These are phyloP conservation scores for Quercus gilva DNA, from an alignment of 306 rosid species.

Conservation along the genomic window DNA sequence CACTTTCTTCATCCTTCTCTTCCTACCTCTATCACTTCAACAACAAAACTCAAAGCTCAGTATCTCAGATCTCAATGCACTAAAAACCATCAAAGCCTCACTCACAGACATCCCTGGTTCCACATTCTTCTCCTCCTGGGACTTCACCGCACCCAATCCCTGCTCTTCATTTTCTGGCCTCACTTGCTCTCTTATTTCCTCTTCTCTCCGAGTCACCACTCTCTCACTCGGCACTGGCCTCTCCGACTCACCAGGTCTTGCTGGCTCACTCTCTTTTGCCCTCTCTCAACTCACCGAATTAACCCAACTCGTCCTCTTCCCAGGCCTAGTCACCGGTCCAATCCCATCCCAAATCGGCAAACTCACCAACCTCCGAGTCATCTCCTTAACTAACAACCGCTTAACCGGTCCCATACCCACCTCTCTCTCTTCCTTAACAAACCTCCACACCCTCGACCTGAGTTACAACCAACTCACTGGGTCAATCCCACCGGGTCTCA, in stretches of 20 bases:
- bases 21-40: constrained; percentile 19
- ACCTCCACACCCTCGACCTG: constrained; percentile 81
- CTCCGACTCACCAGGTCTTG: constrained; percentile 40
- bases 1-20: neutral
- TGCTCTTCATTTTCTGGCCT: constrained; percentile 74
- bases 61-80: constrained; percentile 53
- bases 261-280: constrained; percentile 54
- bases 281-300: constrained; percentile 53
- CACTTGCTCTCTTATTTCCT: constrained; percentile 38
- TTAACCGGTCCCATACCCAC: constrained; percentile 59
- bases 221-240: constrained; percentile 61
- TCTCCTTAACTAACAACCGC: constrained; percentile 65
- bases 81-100: constrained; percentile 40
- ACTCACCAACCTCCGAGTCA: constrained; percentile 57
- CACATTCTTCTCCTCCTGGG: constrained; percentile 75
- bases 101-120: constrained; percentile 53
- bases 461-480: constrained; percentile 67
- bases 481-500: constrained; percentile 44
- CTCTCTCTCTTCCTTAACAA: constrained; percentile 37
- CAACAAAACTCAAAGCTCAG: constrained; percentile 11
- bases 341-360: constrained; percentile 51
- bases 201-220: constrained; percentile 40
- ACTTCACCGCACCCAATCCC: constrained; percentile 61
- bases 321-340: constrained; percentile 75
- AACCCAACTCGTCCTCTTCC: constrained; percentile 72